Percentiles rank a stretch among this genome's conserved stretches.
phyloP scores from a whole-genome alignment of 129 eudicot species.

The Centella asiatica region DNA sequence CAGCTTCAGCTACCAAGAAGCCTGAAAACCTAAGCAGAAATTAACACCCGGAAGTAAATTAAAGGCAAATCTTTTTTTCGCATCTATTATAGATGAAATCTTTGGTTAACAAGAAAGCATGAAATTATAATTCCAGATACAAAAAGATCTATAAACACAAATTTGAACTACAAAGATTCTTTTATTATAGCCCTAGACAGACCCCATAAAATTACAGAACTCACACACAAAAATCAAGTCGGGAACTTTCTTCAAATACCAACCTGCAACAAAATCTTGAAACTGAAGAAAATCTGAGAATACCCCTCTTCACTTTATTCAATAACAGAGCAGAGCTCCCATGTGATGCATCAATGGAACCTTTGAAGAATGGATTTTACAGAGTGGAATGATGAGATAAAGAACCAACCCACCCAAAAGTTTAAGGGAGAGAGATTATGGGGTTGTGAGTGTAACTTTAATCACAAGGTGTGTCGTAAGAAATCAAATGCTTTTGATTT shows the following conservation, averaged over 20 bases:
- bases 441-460: neutral
- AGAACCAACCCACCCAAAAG: conserved; percentile 24
- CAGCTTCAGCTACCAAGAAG: neutral
- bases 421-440: conserved; percentile 9
- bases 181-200: conserved; percentile 1
- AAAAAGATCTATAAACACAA: neutral
- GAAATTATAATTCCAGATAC: conserved; percentile 6
- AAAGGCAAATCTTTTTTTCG: too few relatives aligned
- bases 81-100: too few relatives aligned
- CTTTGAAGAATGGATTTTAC: conserved; percentile 31
- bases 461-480: conserved; percentile 1
- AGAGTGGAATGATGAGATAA: conserved; percentile 43
- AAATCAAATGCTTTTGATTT: conserved; percentile 1
- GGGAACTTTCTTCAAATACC: neutral
- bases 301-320: neutral
- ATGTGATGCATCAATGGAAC: conserved; percentile 59
- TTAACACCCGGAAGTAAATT: neutral
- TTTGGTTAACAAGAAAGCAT: conserved; percentile 5
- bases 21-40: neutral
- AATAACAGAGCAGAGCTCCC: conserved; percentile 28
- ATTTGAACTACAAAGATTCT: neutral
- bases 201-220: neutral
- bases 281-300: conserved; percentile 11
- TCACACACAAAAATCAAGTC: conserved; percentile 10
- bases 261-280: conserved; percentile 5